Base-by-base conservation (phyloP, 2,329 filamentous ascomycete species). In the Cordyceps tenuipes region DNA sequence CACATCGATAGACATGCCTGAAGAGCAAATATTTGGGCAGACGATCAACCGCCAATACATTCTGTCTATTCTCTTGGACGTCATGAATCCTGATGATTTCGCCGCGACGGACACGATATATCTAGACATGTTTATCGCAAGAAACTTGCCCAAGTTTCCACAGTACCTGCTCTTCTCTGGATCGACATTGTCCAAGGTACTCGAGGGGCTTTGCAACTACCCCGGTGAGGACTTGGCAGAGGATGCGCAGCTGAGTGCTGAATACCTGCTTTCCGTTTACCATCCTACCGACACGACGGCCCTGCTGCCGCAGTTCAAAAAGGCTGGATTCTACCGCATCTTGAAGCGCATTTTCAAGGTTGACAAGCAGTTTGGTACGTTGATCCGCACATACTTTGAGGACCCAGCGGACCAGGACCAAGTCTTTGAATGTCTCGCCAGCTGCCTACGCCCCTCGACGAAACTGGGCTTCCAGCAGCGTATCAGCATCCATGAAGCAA, bases 111-210 rank as follows among this genome's bases (percentile, higher is more conserved):
- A 97, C 69, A 92, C 89, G 13, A 90, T 99, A 60, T 99, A 96
- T 72, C 82, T 99, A 49, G 91, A 99, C 73, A 99, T 99, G 91
- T 99, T 99, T 69, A 89, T 99, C 69, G 93, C 94, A 19, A 86
- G 94, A 60, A 99, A 96, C 70, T 76, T 99, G 54, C 90, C 95
- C 3, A 99, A 99, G 71, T 99, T 96, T 68, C 91, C 92, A 1
- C 93, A 97, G 70, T 97, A 97, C 68, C 86, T 99, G 55, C 82
- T 97, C 12, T 84, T 99, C 51, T 89, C 93, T 0, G 94, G 92
- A 19, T 91, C 90, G 2, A 88, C 89, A 1, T 79, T 99, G 0
- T 90, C 91, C 62, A 86, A 86, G 62, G 87, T 97, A 10, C 79
- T 99, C 29, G 79, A 84, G 43, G 88, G 91, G 2, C 80, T 99